A percentile compares a stretch with the other conserved stretches of the same genome.
Evolutionary conservation across 805 yeast genomes (phyloP).

Genomic region (Saturnispora dispora): DNA sequence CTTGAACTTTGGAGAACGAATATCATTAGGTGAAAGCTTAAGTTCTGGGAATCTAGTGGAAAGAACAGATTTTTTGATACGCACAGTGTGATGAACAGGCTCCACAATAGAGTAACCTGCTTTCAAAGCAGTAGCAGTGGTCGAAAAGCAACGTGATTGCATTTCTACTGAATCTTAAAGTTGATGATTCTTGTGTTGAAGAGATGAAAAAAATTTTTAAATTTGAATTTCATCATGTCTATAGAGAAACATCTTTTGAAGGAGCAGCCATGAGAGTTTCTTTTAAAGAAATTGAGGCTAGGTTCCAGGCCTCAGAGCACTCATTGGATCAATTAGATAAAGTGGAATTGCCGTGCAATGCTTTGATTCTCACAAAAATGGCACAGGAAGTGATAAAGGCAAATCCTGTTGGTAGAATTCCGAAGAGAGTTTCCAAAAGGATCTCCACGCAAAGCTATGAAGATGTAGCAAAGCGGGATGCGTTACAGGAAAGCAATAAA

Average conservation of each 20-base stretch:
- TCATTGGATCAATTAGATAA: neutral
- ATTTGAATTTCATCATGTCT: neutral
- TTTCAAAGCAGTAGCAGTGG: constrained; percentile 30
- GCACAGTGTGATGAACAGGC: constrained; percentile 88
- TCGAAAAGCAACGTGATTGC: constrained; percentile 24
- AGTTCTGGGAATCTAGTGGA: constrained; percentile 68
- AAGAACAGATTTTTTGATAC: constrained; percentile 61
- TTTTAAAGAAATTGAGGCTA: neutral
- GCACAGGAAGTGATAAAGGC: neutral
- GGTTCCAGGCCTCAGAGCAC: neutral
- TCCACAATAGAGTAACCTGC: constrained; percentile 65
- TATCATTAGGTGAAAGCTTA: constrained; percentile 59
- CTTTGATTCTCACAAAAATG: neutral
- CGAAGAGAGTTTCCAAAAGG: neutral
- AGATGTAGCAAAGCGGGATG: neutral
- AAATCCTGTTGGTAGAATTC: neutral
- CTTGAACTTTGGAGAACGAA: constrained; percentile 66
- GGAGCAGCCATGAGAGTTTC: neutral
- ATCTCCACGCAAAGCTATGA: neutral
- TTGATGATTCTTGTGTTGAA: neutral
- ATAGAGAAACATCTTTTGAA: neutral
- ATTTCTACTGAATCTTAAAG: neutral
- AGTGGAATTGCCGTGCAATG: neutral
- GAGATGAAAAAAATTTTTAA: neutral
- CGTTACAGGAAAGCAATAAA: neutral